phyloP scores from a whole-genome alignment of 495 filamentous ascomycete species.

The Penicillium roqueforti region DNA sequence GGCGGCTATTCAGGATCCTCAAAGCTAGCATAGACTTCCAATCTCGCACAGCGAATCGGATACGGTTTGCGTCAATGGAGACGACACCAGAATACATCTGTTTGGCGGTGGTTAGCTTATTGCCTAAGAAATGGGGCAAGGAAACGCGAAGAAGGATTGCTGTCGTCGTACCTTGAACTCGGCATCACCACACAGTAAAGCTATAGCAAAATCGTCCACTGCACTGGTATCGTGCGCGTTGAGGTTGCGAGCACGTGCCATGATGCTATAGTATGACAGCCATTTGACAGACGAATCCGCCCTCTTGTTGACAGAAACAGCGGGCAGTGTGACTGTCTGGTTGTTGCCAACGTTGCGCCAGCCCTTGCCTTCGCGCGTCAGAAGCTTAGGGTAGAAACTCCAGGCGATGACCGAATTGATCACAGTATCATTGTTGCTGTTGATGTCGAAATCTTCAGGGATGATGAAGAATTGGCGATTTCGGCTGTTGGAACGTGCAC shows the following conservation, averaged over 20 bases:
- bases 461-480: constrained; percentile 74
- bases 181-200: constrained; percentile 79
- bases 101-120: constrained; percentile 1
- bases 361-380: constrained; percentile 80
- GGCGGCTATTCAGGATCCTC: constrained; percentile 64
- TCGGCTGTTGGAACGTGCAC: constrained; percentile 51
- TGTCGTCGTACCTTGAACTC: constrained; percentile 60
- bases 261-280: constrained; percentile 92
- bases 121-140: neutral
- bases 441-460: constrained; percentile 64
- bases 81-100: constrained; percentile 81
- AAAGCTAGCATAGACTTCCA: constrained; percentile 88
- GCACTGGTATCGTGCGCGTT: constrained; percentile 88
- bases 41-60: constrained; percentile 81
- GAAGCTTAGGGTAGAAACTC: constrained; percentile 92
- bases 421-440: constrained; percentile 73
- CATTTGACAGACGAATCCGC: constrained; percentile 59
- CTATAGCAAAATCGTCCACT: constrained; percentile 74
- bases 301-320: constrained; percentile 79
- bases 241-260: constrained; percentile 74
- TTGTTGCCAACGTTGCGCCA: constrained; percentile 89
- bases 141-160: neutral
- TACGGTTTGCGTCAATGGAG: constrained; percentile 76
- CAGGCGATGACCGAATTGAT: constrained; percentile 77
- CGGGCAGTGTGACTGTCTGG: constrained; percentile 78